These are phyloP conservation scores for Dipteronia sinensis DNA, from an alignment of 345 rosid species.

Conservation along the genomic window DNA sequence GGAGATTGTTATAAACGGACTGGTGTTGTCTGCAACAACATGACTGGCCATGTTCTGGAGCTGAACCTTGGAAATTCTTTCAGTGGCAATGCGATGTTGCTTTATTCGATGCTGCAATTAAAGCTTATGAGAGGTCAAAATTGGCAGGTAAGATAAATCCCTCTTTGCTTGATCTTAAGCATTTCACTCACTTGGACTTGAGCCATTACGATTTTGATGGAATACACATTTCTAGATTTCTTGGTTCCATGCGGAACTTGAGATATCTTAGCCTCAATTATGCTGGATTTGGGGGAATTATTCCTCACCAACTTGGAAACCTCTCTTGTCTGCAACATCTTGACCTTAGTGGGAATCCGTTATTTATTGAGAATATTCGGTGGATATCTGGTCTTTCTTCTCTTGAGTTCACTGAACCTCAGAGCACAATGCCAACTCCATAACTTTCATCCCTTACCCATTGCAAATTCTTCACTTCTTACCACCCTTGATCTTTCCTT, in stretches of 20 bases:
- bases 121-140: background rate
- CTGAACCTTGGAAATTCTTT: background rate
- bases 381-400: conserved; percentile 4
- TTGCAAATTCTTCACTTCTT: no score
- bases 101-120: no score
- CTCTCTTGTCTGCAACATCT: background rate
- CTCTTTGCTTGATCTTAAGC: background rate
- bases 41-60: background rate
- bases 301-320: background rate
- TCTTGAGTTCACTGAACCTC: background rate
- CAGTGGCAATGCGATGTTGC: no score
- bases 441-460: no score
- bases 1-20: background rate
- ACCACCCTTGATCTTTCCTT: no score
- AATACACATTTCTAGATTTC: background rate
- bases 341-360: background rate
- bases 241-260: background rate
- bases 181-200: background rate
- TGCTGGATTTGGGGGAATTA: background rate
- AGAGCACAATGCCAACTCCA: no score
- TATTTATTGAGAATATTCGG: background rate
- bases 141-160: background rate
- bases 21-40: background rate
- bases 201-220: no score
- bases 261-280: no score